A percentile compares a stretch with the other conserved stretches of the same genome.
Conservation (phyloP, 73 alveolate species). For the Urostyla sp. region DNA sequence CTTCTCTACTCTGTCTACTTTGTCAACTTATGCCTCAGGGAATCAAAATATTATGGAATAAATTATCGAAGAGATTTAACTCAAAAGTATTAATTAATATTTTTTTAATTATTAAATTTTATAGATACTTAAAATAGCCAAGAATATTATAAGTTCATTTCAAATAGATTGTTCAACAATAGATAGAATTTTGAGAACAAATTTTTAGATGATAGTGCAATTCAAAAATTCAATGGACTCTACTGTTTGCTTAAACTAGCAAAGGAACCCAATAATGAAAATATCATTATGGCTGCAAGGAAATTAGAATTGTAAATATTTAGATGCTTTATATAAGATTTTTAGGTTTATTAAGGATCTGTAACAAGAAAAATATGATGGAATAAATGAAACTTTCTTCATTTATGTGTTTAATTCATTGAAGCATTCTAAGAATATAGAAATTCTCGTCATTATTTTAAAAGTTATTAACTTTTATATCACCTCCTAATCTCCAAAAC, state of each 20-base stretch:
- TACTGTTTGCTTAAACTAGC: slow-evolving; percentile 63
- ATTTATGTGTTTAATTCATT: slow-evolving; percentile 56
- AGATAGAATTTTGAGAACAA: background rate
- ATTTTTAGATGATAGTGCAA: slow-evolving; percentile 8
- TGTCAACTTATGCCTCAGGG: slow-evolving; percentile 65
- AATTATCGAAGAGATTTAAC: slow-evolving; percentile 53
- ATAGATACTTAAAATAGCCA: slow-evolving; percentile 39
- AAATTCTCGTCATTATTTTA: slow-evolving; percentile 37
- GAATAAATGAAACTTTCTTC: slow-evolving; percentile 54
- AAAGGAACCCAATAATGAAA: slow-evolving; percentile 43
- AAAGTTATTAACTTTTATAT: slow-evolving; percentile 46
- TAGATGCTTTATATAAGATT: background rate
- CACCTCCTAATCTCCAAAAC: slow-evolving; percentile 1
- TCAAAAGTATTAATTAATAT: too few species aligned
- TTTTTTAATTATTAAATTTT: too few species aligned
- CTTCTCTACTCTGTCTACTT: slow-evolving; percentile 64
- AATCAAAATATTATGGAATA: slow-evolving; percentile 46
- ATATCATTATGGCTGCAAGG: slow-evolving; percentile 32
- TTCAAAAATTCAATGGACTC: slow-evolving; percentile 54
- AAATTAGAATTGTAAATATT: slow-evolving; percentile 21
- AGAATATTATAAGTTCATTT: slow-evolving; percentile 55
- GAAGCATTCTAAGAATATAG: slow-evolving; percentile 28
- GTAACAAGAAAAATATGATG: background rate
- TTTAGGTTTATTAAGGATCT: background rate
- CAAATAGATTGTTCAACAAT: slow-evolving; percentile 32